Percentiles rank a stretch among this genome's conserved stretches.
Evolutionary conservation across 345 rosid species (phyloP).

Genomic region (Rhodamnia rubescens): DNA sequence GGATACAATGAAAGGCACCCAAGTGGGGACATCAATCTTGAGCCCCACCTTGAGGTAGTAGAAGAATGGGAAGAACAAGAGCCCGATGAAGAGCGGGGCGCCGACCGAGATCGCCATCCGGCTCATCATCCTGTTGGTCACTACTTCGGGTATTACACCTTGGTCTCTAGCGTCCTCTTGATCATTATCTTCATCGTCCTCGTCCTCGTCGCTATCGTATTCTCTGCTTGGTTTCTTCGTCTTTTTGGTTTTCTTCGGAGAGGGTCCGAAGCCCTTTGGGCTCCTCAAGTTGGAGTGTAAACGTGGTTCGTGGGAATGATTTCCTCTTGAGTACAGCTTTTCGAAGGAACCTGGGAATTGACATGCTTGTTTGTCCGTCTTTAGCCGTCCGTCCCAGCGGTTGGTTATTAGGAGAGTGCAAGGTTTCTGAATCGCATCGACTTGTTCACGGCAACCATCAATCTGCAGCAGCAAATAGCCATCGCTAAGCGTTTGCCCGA

Average conservation of each 20-base stretch:
- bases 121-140: conserved; percentile 86
- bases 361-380: neutral
- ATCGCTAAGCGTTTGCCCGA: neutral
- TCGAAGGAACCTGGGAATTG: conserved; percentile 10
- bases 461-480: conserved; percentile 10
- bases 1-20: conserved; percentile 82
- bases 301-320: conserved; percentile 9
- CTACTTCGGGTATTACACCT: conserved; percentile 76
- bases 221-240: conserved; percentile 25
- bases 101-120: conserved; percentile 81
- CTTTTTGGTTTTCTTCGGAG: conserved; percentile 49
- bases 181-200: conserved; percentile 18
- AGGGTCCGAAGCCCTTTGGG: conserved; percentile 69
- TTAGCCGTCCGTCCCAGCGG: neutral
- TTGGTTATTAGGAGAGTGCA: neutral
- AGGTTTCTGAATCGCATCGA: conserved; percentile 1
- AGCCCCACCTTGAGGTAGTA: conserved; percentile 74
- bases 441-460: neutral
- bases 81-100: conserved; percentile 56
- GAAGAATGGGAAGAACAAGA: conserved; percentile 78
- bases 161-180: conserved; percentile 26
- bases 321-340: neutral
- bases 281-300: conserved; percentile 46
- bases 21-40: conserved; percentile 72
- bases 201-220: conserved; percentile 11